A percentile compares a stretch with the other conserved stretches of the same genome.
These are phyloP conservation scores for Odontarrhena argentea DNA, from an alignment of 345 rosid genomes.

Conservation along the genomic window DNA sequence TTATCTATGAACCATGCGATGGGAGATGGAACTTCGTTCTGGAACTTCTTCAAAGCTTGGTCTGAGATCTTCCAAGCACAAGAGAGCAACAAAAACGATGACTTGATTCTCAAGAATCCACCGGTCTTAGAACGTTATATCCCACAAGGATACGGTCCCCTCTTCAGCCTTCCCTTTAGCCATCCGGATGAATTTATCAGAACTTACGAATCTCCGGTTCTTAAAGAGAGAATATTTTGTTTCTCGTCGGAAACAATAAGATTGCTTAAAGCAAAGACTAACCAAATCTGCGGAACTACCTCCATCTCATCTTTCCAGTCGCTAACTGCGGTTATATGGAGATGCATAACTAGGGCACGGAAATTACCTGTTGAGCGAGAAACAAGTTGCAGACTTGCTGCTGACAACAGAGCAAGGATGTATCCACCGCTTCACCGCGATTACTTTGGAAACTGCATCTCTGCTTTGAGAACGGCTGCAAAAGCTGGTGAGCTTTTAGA, in stretches of 20 bases:
- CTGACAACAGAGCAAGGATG: conserved; percentile 58
- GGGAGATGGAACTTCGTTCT: conserved; percentile 70
- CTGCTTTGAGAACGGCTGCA: conserved; percentile 42
- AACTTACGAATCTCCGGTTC: conserved; percentile 49
- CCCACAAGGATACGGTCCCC: conserved; percentile 52
- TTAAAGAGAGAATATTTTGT: conserved; percentile 61
- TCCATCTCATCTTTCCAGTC: conserved; percentile 78
- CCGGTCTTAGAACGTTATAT: conserved; percentile 59
- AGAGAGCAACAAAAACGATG: conserved; percentile 3
- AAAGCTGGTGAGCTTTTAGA: conserved; percentile 60
- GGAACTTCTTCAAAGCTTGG: conserved; percentile 71
- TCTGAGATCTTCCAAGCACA: conserved; percentile 63
- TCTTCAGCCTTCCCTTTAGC: conserved; percentile 52
- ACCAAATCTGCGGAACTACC: conserved; percentile 46
- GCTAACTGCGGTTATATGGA: conserved; percentile 66
- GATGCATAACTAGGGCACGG: conserved; percentile 55
- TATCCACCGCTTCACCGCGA: conserved; percentile 48
- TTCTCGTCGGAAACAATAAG: conserved; percentile 61
- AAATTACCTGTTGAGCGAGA: conserved; percentile 40
- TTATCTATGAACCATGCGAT: conserved; percentile 62
- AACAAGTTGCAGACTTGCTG: conserved; percentile 58
- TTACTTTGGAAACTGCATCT: conserved; percentile 68
- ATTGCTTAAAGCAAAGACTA: conserved; percentile 55
- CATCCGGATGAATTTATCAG: conserved; percentile 53
- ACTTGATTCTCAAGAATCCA: conserved; percentile 45